These are phyloP conservation scores for Cicer pinnatifidum DNA, from an alignment of 306 rosid species.

Conservation along the genomic window DNA sequence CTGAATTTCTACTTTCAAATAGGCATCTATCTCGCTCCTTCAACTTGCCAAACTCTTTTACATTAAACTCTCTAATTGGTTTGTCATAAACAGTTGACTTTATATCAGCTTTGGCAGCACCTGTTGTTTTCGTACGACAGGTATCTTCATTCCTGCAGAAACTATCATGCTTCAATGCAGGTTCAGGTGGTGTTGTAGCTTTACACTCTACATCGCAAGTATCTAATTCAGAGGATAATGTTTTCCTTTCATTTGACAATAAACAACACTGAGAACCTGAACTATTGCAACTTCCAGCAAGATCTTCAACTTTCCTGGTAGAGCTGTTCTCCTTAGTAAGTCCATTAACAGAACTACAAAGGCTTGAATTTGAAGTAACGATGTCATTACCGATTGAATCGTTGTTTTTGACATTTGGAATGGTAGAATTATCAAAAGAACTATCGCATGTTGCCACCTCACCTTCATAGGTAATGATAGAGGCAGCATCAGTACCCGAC, in stretches of 20 bases:
- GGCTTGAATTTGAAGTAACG: conserved; percentile 53
- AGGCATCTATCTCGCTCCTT: conserved; percentile 55
- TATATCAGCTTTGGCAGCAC: conserved; percentile 46
- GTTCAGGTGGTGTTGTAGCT: conserved; percentile 47
- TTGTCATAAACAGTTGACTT: conserved; percentile 54
- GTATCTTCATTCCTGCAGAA: conserved; percentile 48
- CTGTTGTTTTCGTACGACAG: conserved; percentile 39
- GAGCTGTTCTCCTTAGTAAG: conserved; percentile 46
- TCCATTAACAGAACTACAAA: conserved; percentile 51
- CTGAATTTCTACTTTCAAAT: conserved; percentile 58
- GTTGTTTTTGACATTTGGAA: conserved; percentile 49
- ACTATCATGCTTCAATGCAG: conserved; percentile 46
- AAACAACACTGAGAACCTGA: conserved; percentile 45
- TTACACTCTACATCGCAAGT: conserved; percentile 45
- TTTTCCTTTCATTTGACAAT: conserved; percentile 53
- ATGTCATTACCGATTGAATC: conserved; percentile 47
- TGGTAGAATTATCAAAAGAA: conserved; percentile 48
- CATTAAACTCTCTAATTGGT: conserved; percentile 55
- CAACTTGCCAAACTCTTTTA: conserved; percentile 54
- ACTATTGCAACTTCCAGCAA: conserved; percentile 45
- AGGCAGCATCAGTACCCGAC: conserved; percentile 50
- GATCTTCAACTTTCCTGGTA: conserved; percentile 48
- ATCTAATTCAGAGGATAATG: conserved; percentile 48
- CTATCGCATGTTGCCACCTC: conserved; percentile 45
- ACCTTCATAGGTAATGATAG: conserved; percentile 56